Conservation (phyloP, 192 early-diverging fungal species). For the Powellomyces hirtus region DNA sequence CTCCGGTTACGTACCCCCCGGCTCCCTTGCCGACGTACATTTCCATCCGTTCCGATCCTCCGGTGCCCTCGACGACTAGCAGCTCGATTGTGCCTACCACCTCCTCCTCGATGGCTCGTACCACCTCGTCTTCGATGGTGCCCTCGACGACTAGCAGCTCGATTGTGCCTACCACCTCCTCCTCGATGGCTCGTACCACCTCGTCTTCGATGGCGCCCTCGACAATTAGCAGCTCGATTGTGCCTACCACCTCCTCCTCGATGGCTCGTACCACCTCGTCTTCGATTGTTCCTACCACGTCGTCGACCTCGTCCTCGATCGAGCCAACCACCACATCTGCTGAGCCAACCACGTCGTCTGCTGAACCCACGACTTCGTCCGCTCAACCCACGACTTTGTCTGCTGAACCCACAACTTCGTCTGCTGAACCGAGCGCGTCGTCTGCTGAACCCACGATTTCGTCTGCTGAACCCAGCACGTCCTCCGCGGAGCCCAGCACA, state of each 20-base stretch:
- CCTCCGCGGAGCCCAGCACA: too few relatives aligned
- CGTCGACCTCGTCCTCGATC: not conserved
- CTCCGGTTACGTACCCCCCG: not conserved
- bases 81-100: not conserved
- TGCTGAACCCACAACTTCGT: not conserved
- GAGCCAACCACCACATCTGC: not conserved
- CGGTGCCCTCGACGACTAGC: not conserved
- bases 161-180: not conserved
- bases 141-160: not conserved
- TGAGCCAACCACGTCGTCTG: not conserved
- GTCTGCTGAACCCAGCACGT: too few relatives aligned
- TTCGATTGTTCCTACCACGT: not conserved
- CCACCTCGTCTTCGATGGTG: not conserved
- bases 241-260: not conserved
- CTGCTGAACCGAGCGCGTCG: not conserved
- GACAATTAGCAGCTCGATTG: not conserved
- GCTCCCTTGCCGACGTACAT: not conserved
- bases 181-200: not conserved
- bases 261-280: not conserved
- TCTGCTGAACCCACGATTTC: constrained; percentile 1
- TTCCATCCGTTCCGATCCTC: not conserved
- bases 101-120: not conserved
- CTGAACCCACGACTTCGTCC: not conserved
- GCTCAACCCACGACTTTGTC: not conserved
- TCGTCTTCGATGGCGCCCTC: not conserved